A percentile compares a stretch with the other conserved stretches of the same genome.
Conservation (phyloP, 352 stramenopile species). For the Phytopythium mirpurense region DNA sequence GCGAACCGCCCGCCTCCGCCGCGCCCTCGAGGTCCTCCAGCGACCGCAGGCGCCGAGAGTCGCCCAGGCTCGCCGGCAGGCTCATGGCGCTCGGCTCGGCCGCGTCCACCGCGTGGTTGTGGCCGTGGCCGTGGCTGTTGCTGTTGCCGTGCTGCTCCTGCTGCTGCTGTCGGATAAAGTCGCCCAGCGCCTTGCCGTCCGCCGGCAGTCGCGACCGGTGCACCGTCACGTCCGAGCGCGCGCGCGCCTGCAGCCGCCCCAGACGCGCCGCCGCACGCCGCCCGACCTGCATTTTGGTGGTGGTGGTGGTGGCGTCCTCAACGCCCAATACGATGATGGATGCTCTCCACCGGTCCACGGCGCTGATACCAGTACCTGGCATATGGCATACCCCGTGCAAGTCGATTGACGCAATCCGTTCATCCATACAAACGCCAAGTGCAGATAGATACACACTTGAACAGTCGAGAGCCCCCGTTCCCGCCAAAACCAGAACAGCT, state of each 20-base stretch:
- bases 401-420: neutral
- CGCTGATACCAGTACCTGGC: no score
- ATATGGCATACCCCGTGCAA: no score
- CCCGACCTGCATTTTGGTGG: conserved; percentile 3
- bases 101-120: conserved; percentile 15
- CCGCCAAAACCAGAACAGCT: no score
- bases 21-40: conserved; percentile 51
- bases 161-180: conserved; percentile 63
- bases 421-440: no score
- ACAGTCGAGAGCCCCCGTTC: no score
- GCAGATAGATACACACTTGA: no score
- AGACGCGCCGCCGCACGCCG: neutral
- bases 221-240: conserved; percentile 29
- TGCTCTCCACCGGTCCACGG: no score
- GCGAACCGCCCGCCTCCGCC: conserved; percentile 3
- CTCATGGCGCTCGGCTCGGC: conserved; percentile 71
- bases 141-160: neutral
- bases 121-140: conserved; percentile 20
- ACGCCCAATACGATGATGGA: no score
- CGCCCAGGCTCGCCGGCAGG: conserved; percentile 31
- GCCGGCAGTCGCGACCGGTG: conserved; percentile 31
- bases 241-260: conserved; percentile 24
- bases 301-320: no score
- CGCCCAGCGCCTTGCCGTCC: conserved; percentile 47
- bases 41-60: conserved; percentile 24